Base-by-base conservation (phyloP, 2,329 filamentous ascomycete species). In the Zelopaecilomyces penicillatus region DNA sequence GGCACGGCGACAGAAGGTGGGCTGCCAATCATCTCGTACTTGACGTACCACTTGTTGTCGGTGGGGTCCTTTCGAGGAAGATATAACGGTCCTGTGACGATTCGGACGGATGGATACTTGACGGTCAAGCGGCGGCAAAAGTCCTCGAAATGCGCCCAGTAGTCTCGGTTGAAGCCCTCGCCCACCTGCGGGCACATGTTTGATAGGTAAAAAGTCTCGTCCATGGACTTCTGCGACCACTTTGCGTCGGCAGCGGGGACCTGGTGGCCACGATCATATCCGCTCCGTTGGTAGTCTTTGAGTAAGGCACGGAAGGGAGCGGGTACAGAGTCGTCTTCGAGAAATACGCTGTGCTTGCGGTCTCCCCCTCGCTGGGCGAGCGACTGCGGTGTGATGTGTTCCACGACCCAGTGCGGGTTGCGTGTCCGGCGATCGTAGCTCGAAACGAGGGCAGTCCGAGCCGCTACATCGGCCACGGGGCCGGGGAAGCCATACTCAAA, bases 171-270 rank as follows among this genome's bases (percentile, higher is more conserved):
- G 75, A 98, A 98, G 47, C 93, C 93, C 62, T 96, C 88, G 54
- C 93, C 93, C 30, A 98, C 93, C 69, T 98, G 93, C 30, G 93
- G 93, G 61, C 90, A 95, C 90, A 98, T 98, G 70, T 98, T 98
- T 61, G 78, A 84, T 45, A 98, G 76, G 59, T 80, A 83, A 61
- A 98, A 98, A 3, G 93, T 98, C 46, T 87, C 87, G 67, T 98
- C 82, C 88, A 98, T 95, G 52, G 93, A 90, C 32, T 78, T 66
- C 67, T 98, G 93, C 51, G 82, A 87, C 90, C 93, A 98, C 70
- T 94, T 95, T 45, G 86, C 87, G 67, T 98, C 93, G 35, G 93
- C 93, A 5, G 93, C 93, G 7, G 93, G 93, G 7, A 97, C 91
- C 69, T 98, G 93, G 69, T 98, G 93, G 49, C 93, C 93, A 33